Conservation (phyloP, 2,329 filamentous ascomycete species). For the Fusarium humuli region DNA sequence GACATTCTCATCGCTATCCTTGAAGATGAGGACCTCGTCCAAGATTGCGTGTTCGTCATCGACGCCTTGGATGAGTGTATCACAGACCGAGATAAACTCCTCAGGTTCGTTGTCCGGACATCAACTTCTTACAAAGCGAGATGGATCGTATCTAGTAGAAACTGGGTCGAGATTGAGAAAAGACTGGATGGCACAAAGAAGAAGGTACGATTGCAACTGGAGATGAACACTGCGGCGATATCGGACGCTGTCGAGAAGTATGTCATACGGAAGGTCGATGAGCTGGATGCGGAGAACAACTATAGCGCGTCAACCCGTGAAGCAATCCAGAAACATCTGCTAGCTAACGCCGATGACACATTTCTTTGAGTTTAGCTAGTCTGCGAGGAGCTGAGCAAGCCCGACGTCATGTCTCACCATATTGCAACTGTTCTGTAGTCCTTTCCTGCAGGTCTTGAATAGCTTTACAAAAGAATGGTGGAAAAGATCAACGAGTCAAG, state of each 20-base stretch:
- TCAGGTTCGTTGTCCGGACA: not conserved
- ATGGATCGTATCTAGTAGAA: conserved; percentile 60
- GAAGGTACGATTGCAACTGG: conserved; percentile 46
- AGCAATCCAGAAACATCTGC: not conserved
- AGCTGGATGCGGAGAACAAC: not conserved
- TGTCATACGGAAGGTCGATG: not conserved
- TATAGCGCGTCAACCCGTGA: conserved; percentile 45
- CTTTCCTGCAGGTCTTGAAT: not conserved
- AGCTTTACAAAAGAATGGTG: not conserved
- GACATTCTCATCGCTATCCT: not conserved
- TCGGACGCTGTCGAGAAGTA: not conserved
- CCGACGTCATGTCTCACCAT: not conserved
- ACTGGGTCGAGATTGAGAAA: conserved; percentile 49
- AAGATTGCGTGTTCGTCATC: not conserved
- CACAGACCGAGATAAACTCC: not conserved
- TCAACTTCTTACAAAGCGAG: conserved; percentile 40
- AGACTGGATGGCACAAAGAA: not conserved
- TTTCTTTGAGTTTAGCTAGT: conserved; percentile 46
- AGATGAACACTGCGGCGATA: not conserved
- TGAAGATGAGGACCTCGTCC: not conserved
- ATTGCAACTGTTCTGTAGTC: not conserved
- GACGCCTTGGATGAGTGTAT: conserved; percentile 12
- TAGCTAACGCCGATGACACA: conserved; percentile 44
- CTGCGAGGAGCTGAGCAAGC: not conserved
- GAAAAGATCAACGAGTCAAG: not conserved